A percentile compares a stretch with the other conserved stretches of the same genome.
phyloP scores from a whole-genome alignment of 164 flowering plant genomes.

The Piper betle region DNA sequence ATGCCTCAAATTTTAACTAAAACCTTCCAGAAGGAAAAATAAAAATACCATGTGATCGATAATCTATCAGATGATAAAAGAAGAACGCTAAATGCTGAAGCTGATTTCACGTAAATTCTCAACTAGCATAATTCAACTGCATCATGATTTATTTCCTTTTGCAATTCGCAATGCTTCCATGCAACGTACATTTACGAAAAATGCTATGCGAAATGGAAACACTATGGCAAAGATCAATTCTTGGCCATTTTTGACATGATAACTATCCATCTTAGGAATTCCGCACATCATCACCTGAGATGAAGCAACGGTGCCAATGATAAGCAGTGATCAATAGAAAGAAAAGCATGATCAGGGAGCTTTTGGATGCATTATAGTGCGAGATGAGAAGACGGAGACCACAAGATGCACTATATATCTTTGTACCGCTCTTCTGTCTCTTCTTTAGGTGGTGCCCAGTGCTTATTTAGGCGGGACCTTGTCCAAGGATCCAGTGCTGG shows the following conservation, averaged over 20 bases:
- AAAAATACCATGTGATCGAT: no score
- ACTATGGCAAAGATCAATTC: not conserved
- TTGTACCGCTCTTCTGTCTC: conserved; percentile 13
- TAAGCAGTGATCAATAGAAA: not conserved
- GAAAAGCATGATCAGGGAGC: not conserved
- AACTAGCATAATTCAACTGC: no score
- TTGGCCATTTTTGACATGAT: not conserved
- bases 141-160: no score
- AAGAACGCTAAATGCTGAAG: no score
- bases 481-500: conserved; percentile 82
- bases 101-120: no score
- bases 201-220: not conserved
- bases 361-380: not conserved
- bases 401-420: not conserved
- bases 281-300: not conserved
- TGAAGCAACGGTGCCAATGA: not conserved
- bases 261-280: no score
- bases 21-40: no score
- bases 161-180: no score
- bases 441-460: conserved; percentile 72
- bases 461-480: conserved; percentile 53
- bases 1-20: no score
- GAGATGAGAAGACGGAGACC: not conserved
- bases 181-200: no score
- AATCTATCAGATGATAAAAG: no score